phyloP scores from a whole-genome alignment of 805 yeast species.

The Saturnispora galanensis region DNA sequence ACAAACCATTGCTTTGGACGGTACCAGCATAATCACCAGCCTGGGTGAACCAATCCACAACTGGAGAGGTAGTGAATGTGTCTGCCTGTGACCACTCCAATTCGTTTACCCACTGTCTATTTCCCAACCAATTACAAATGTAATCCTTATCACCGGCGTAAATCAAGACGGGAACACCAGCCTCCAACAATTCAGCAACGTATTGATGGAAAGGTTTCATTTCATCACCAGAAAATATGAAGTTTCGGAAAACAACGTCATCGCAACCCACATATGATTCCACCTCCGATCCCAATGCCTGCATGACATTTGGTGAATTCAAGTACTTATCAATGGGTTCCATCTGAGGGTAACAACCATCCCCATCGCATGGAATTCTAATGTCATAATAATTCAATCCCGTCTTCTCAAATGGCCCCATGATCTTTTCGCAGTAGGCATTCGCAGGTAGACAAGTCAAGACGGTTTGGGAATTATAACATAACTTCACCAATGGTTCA shows the following conservation, averaged over 20 bases:
- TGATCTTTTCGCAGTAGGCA: constrained; percentile 77
- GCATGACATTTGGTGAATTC: constrained; percentile 66
- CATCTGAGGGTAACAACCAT: constrained; percentile 71
- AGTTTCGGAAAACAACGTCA: constrained; percentile 68
- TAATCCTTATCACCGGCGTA: constrained; percentile 96
- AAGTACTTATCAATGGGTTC: constrained; percentile 68
- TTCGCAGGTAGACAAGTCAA: constrained; percentile 90
- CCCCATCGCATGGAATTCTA: constrained; percentile 61
- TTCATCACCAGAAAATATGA: constrained; percentile 83
- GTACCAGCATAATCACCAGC: constrained; percentile 28
- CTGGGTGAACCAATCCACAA: constrained; percentile 21
- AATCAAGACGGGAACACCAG: constrained; percentile 69
- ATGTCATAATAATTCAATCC: constrained; percentile 91
- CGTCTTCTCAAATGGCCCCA: constrained; percentile 73
- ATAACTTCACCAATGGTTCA: constrained; percentile 58
- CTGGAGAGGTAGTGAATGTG: constrained; percentile 14
- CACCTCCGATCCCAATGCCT: constrained; percentile 86
- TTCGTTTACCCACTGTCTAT: constrained; percentile 72
- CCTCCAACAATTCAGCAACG: constrained; percentile 62
- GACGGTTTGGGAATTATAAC: constrained; percentile 66
- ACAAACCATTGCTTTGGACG: constrained; percentile 41
- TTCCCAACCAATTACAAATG: constrained; percentile 96
- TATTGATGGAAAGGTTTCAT: constrained; percentile 79
- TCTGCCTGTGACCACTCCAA: constrained; percentile 36
- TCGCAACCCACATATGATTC: constrained; percentile 68